Percentiles rank a stretch among this genome's conserved stretches.
Evolutionary conservation across 2,329 filamentous ascomycete species (phyloP).

Genomic region (Paecilomyces variotii): DNA sequence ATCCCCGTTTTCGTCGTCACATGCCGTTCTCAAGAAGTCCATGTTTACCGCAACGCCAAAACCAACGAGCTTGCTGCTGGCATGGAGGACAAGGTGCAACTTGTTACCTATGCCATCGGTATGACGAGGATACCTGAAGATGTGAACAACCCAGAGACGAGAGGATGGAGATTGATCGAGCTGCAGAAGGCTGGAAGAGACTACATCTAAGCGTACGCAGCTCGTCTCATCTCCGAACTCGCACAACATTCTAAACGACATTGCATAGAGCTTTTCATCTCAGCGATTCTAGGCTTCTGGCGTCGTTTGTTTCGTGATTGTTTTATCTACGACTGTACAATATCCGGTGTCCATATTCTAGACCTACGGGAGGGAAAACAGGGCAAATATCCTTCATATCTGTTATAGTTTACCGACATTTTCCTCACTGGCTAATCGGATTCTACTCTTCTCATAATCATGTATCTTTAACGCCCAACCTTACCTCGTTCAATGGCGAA

Average conservation of each 20-base stretch:
- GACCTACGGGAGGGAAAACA: conserved; percentile 18
- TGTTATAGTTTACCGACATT: conserved; percentile 17
- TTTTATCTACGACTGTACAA: conserved; percentile 30
- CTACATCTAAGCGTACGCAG: conserved; percentile 53
- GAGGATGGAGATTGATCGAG: conserved; percentile 95
- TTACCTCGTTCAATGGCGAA: neutral
- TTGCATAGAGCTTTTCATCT: neutral
- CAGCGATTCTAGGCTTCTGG: conserved; percentile 1
- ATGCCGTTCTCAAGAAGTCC: conserved; percentile 92
- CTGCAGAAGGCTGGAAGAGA: conserved; percentile 97
- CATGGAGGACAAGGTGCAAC: conserved; percentile 98
- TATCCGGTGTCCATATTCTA: conserved; percentile 31
- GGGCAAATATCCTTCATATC: conserved; percentile 21
- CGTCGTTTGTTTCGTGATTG: conserved; percentile 14
- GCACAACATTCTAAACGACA: neutral
- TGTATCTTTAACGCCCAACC: conserved; percentile 9
- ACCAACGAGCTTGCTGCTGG: conserved; percentile 81
- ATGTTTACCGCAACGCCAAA: conserved; percentile 92
- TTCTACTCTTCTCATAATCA: conserved; percentile 7
- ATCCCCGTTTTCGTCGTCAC: conserved; percentile 92
- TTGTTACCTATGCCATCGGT: conserved; percentile 96
- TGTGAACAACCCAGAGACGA: conserved; percentile 91
- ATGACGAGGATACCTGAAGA: conserved; percentile 91
- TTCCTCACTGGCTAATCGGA: conserved; percentile 12
- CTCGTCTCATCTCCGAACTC: neutral